Base-by-base conservation (phyloP, 768 basidiomycete genomes). In the Austroboletus festivus region DNA sequence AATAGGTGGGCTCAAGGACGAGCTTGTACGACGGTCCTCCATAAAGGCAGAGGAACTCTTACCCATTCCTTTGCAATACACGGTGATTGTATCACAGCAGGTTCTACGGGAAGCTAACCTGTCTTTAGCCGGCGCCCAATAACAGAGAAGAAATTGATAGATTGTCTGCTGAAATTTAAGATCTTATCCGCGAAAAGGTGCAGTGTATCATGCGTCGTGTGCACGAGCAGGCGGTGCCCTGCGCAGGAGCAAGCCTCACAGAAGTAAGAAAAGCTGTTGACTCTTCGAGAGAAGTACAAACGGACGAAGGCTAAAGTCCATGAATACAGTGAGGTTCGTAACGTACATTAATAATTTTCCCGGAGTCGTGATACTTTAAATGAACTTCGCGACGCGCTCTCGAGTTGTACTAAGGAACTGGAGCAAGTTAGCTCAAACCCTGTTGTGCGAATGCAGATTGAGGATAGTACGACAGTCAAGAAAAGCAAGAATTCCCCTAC, bases 301-400 rank as follows among this genome's bases (percentile, higher is more conserved):
- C 55, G 42, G 16, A 39, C 41, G 16, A 67, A 65, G 48, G 52
- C 45, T 16, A 47, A 47, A 40, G 44, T 35, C 24, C 24, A 40
- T 22, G 57, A 60, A 34, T 55, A 46, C 42, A 19, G 48, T 3
- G 53, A 64, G 51, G 65, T 44, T 50, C 46, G 63, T 53, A n/a
- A 22, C 33, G 46, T 31, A 5, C 7, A 44, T 16, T 34, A 10
- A 16, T 16, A 11, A 40, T 23, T 7, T 41, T 10, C 26, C 21
- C 6, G 16, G 41, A 45, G 30, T 38, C 16, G 21, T 53, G 37
- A 50, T 38, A 20, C 6, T 23, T 19, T 57, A 43, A 39, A 52
- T 4, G 57, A 58, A 22, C 52, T 67, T 37, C 54, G 58, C 40
- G 37, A 9, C n/a, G 42, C 53, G 9, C 55, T 67, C 42, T 42